A percentile compares a stretch with the other conserved stretches of the same genome.
phyloP scores from a whole-genome alignment of 441 rosid species.

The Brassica hybrid region DNA sequence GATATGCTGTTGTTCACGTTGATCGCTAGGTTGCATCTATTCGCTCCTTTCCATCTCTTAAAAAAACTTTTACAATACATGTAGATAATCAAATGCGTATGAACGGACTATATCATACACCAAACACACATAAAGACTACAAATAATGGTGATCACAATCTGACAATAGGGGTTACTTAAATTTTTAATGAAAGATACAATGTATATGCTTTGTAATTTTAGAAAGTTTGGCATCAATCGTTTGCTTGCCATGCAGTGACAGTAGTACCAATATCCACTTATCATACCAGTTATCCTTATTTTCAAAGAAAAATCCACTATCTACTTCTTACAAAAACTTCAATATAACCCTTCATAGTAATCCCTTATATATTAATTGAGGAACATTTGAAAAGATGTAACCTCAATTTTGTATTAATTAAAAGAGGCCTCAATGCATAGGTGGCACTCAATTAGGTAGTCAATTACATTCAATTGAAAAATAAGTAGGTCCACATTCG shows the following conservation, averaged over 20 bases:
- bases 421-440: too few species aligned
- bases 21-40: background rate
- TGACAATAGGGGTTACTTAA: background rate
- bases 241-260: background rate
- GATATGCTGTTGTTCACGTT: background rate
- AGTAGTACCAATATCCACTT: background rate
- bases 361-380: too few species aligned
- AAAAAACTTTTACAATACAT: background rate
- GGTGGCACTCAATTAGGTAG: too few species aligned
- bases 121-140: background rate
- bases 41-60: too few species aligned
- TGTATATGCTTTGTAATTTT: too few species aligned
- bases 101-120: background rate
- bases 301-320: background rate
- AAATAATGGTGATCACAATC: background rate
- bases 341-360: background rate
- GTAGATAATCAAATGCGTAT: background rate
- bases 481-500: too few species aligned
- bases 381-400: too few species aligned
- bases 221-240: background rate
- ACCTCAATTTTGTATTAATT: too few species aligned
- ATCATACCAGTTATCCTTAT: background rate
- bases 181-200: too few species aligned
- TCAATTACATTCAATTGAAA: too few species aligned
- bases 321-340: background rate